Evolutionary conservation across 2,329 filamentous ascomycete genomes (phyloP).

Genomic region (Aspergillus intermedius): DNA sequence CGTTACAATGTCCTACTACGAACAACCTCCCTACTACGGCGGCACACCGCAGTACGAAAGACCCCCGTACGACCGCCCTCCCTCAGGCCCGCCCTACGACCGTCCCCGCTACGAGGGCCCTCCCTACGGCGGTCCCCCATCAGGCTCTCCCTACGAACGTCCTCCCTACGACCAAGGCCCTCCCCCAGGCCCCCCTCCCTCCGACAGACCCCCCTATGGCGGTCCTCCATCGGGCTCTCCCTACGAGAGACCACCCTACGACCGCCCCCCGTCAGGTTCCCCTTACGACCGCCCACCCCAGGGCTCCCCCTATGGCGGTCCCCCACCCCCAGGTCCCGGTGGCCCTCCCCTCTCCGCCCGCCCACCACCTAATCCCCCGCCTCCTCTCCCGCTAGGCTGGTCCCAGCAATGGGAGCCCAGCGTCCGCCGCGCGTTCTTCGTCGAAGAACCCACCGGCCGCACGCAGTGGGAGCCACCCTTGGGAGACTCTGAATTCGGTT

Average conservation of each 20-base stretch:
- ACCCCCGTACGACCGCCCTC: slow-evolving; percentile 5
- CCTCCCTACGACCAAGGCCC: slow-evolving; percentile 4
- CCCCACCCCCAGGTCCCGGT: slow-evolving; percentile 5
- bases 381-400: slow-evolving; percentile 55
- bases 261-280: slow-evolving; percentile 4
- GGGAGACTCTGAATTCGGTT: slow-evolving; percentile 17
- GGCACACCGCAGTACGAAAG: slow-evolving; percentile 5
- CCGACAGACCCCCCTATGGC: slow-evolving; percentile 6
- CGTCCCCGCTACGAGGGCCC: slow-evolving; percentile 7
- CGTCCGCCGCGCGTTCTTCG: slow-evolving; percentile 59
- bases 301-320: slow-evolving; percentile 1
- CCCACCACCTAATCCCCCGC: slow-evolving; percentile 38
- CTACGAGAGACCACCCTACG: slow-evolving; percentile 6
- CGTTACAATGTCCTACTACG: slow-evolving; percentile 14
- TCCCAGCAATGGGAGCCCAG: slow-evolving; percentile 56
- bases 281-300: background rate
- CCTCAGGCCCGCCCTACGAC: background rate
- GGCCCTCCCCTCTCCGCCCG: slow-evolving; percentile 21
- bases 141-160: slow-evolving; percentile 4
- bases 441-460: slow-evolving; percentile 54
- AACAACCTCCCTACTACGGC: slow-evolving; percentile 7
- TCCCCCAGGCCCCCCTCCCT: slow-evolving; percentile 2
- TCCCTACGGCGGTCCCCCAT: slow-evolving; percentile 3
- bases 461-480: slow-evolving; percentile 59
- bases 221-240: slow-evolving; percentile 5